Evolutionary conservation across 148 eudicot species (phyloP).

Genomic region (Rhododendron simsii): DNA sequence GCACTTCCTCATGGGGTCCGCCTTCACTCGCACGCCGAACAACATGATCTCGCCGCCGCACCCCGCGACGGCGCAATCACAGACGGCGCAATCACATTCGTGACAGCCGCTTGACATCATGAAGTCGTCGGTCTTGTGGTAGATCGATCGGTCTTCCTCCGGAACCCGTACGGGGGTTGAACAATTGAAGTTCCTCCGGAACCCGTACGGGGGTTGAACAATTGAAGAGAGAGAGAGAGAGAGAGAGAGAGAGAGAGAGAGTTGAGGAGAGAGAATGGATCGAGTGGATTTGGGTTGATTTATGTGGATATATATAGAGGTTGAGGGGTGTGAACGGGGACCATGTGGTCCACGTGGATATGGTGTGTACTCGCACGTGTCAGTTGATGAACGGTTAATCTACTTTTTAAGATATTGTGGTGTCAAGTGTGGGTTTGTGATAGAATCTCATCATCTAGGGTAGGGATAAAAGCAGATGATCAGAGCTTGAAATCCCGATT

Average conservation of each 20-base stretch:
- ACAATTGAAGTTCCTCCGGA: neutral
- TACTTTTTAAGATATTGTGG: too few species aligned
- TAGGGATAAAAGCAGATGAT: neutral
- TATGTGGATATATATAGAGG: neutral
- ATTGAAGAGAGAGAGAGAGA: too few species aligned
- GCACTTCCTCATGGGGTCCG: conserved; percentile 76
- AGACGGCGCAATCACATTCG: neutral
- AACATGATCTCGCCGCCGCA: conserved; percentile 52
- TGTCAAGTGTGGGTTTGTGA: neutral
- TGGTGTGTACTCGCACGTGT: neutral
- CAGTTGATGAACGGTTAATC: neutral
- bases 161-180: neutral
- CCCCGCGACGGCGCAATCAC: neutral
- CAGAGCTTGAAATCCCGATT: neutral
- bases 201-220: neutral
- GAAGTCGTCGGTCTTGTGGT: neutral
- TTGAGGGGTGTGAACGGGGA: neutral
- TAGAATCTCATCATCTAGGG: neutral
- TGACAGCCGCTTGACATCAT: neutral
- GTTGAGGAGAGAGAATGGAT: neutral
- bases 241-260: neutral
- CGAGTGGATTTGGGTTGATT: too few species aligned
- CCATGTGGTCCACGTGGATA: neutral
- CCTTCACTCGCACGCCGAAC: conserved; percentile 70
- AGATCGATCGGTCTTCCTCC: neutral